These are phyloP conservation scores for Leccinum aurantiacum DNA, from an alignment of 768 basidiomycete species.

Conservation along the genomic window DNA sequence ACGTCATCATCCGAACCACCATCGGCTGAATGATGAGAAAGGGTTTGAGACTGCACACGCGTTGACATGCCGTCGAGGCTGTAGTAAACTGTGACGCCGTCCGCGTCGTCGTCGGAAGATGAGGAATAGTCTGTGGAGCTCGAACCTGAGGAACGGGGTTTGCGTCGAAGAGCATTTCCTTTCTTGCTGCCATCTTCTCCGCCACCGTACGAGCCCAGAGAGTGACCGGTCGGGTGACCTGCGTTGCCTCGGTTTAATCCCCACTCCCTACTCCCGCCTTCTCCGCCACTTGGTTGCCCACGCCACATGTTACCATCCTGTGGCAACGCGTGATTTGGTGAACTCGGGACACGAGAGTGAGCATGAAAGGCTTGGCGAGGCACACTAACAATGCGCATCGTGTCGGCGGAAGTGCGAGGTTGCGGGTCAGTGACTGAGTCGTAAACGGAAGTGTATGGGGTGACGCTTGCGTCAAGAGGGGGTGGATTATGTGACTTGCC, in stretches of 20 bases:
- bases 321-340: constrained; percentile 10
- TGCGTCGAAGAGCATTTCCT: constrained; percentile 35
- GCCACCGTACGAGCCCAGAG: constrained; percentile 25
- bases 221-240: constrained; percentile 20
- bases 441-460: constrained; percentile 24
- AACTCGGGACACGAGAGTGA: neutral
- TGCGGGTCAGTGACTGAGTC: constrained; percentile 32
- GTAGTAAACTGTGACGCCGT: constrained; percentile 42
- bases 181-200: constrained; percentile 39
- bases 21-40: constrained; percentile 23
- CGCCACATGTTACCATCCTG: constrained; percentile 23
- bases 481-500: constrained; percentile 11
- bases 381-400: constrained; percentile 19
- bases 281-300: constrained; percentile 17
- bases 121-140: constrained; percentile 35
- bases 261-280: constrained; percentile 10
- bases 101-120: constrained; percentile 47
- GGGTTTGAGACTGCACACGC: constrained; percentile 22
- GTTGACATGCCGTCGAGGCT: constrained; percentile 40
- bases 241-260: constrained; percentile 14
- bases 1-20: constrained; percentile 69
- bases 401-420: constrained; percentile 46
- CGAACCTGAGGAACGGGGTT: constrained; percentile 34
- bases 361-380: constrained; percentile 4
- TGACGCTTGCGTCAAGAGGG: constrained; percentile 11